Evolutionary conservation across 305 asterid genomes (phyloP).

Genomic region (Ajuga reptans): DNA sequence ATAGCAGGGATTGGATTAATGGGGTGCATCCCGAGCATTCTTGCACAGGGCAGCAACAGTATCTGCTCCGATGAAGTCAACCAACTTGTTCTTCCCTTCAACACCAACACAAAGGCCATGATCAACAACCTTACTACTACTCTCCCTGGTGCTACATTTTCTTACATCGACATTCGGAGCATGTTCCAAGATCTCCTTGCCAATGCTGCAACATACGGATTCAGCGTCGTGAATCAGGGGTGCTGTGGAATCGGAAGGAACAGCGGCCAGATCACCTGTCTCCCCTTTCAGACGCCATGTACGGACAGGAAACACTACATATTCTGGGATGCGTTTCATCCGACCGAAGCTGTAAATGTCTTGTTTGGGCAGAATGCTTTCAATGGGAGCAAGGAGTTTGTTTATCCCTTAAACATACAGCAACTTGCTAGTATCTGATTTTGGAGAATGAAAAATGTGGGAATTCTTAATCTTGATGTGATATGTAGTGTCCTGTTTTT

Average conservation of each 20-base stretch:
- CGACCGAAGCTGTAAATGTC: constrained; percentile 62
- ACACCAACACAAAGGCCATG: constrained; percentile 41
- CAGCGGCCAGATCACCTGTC: constrained; percentile 73
- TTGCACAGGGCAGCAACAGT: constrained; percentile 45
- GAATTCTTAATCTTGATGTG: neutral
- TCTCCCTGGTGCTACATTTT: constrained; percentile 34
- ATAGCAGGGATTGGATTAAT: constrained; percentile 70
- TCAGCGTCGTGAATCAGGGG: constrained; percentile 45
- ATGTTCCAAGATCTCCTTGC: constrained; percentile 39
- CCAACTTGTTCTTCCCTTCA: constrained; percentile 43
- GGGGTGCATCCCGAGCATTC: constrained; percentile 87
- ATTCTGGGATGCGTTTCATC: constrained; percentile 90
- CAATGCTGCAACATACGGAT: constrained; percentile 41
- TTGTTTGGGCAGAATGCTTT: constrained; percentile 56
- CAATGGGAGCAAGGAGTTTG: constrained; percentile 35
- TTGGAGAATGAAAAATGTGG: neutral
- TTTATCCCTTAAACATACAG: constrained; percentile 50
- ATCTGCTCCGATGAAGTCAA: constrained; percentile 61
- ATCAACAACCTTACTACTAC: constrained; percentile 34
- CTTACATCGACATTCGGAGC: constrained; percentile 37
- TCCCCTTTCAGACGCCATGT: constrained; percentile 66
- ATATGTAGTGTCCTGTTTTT: neutral
- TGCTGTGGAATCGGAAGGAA: constrained; percentile 74
- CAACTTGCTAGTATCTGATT: constrained; percentile 49
- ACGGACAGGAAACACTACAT: constrained; percentile 46